Evolutionary conservation across 1,284 basidiomycete genomes (phyloP).

Genomic region (Austropuccinia psidii): DNA sequence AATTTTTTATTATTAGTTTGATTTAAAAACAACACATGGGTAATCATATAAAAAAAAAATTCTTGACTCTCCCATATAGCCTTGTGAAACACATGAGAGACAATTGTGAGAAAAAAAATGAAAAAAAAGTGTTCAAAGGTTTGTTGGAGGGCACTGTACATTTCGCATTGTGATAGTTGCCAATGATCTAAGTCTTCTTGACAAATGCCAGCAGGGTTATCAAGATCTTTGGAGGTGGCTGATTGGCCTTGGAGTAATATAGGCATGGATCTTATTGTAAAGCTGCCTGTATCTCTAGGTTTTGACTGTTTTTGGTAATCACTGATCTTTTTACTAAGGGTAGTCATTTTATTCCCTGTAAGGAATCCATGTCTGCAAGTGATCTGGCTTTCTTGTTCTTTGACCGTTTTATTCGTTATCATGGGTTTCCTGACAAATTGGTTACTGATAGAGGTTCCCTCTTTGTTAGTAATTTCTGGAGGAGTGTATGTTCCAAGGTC

Average conservation of each 20-base stretch:
- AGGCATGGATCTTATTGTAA: not conserved
- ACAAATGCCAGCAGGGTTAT: not conserved
- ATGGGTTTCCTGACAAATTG: not conserved
- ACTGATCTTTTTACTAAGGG: not conserved
- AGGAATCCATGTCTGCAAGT: not conserved
- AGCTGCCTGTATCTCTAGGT: not conserved
- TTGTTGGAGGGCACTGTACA: no score
- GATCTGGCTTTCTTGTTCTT: not conserved
- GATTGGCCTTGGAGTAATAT: not conserved
- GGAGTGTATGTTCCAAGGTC: not conserved
- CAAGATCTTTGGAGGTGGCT: not conserved
- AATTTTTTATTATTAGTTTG: no score
- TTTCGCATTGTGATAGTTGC: no score
- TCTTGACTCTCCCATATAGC: no score
- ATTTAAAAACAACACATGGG: no score
- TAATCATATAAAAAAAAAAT: no score
- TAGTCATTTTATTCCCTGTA: not conserved
- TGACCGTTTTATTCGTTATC: not conserved
- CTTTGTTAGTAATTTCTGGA: constrained; percentile 1
- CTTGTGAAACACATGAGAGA: no score
- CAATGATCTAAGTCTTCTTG: not conserved
- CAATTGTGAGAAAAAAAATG: no score
- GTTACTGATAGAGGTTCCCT: constrained; percentile 1
- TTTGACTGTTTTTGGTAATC: not conserved
- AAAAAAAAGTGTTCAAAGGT: no score